Percentiles rank a stretch among this genome's conserved stretches.
These are phyloP conservation scores for Trichoderma sp. DNA, from an alignment of 2,329 filamentous ascomycete species.

Conservation along the genomic window DNA sequence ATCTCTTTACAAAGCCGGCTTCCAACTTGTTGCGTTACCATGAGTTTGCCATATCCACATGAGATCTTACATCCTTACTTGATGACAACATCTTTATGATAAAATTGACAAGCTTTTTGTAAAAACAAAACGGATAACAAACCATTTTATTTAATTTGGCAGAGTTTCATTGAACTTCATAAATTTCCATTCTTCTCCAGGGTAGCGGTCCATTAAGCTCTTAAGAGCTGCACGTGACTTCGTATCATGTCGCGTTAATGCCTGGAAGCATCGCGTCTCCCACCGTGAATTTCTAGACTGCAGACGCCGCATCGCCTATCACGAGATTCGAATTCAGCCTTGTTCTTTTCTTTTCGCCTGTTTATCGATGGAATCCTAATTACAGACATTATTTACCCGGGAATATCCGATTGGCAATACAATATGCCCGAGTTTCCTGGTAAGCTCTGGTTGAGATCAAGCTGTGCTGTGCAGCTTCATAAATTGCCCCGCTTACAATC, in stretches of 20 bases:
- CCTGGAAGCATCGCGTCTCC: slow-evolving; percentile 18
- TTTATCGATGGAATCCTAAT: background rate
- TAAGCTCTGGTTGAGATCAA: slow-evolving; percentile 18
- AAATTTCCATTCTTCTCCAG: background rate
- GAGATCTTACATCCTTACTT: background rate
- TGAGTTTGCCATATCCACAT: background rate
- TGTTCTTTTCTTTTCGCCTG: background rate
- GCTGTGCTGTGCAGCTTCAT: background rate
- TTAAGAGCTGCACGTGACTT: slow-evolving; percentile 30
- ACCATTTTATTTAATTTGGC: background rate
- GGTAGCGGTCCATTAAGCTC: background rate
- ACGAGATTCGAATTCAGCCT: background rate
- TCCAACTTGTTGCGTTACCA: background rate
- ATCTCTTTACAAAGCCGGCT: too few species aligned
- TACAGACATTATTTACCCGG: background rate
- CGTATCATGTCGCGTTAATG: slow-evolving; percentile 30
- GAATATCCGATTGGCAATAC: slow-evolving; percentile 16
- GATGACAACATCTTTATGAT: background rate
- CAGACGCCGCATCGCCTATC: background rate
- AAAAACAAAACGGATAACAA: background rate
- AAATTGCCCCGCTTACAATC: slow-evolving; percentile 16
- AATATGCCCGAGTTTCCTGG: slow-evolving; percentile 34
- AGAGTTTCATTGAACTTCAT: background rate
- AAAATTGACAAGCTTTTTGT: too few species aligned
- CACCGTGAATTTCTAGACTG: slow-evolving; percentile 1